Evolutionary conservation across 2,329 filamentous ascomycete genomes (phyloP).

Genomic region (Aureobasidium sp.): DNA sequence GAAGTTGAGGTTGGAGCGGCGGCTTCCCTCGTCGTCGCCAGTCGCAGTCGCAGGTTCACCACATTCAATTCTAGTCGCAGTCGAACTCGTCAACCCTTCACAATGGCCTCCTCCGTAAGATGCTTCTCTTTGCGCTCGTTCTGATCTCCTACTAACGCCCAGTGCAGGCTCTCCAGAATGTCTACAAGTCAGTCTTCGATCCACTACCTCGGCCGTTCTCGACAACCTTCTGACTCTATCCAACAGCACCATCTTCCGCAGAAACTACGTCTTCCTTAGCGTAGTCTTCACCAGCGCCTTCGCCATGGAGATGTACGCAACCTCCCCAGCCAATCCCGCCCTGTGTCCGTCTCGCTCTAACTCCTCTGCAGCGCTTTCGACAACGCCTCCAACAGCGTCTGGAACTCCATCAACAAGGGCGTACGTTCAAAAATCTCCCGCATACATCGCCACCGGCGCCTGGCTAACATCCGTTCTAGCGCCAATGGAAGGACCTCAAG

Average conservation of each 20-base stretch:
- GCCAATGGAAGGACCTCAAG: constrained; percentile 99
- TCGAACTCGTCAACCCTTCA: constrained; percentile 51
- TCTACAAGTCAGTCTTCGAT: constrained; percentile 45
- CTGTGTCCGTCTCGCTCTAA: not conserved
- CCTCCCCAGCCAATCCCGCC: not conserved
- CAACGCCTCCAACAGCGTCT: constrained; percentile 71
- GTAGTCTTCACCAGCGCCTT: constrained; percentile 84
- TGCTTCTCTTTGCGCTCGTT: not conserved
- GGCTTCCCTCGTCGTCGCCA: constrained; percentile 7
- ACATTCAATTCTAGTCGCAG: constrained; percentile 47
- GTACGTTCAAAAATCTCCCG: constrained; percentile 53
- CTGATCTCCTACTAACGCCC: not conserved
- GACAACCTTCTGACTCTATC: constrained; percentile 21
- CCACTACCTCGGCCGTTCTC: constrained; percentile 15
- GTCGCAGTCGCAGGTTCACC: not conserved
- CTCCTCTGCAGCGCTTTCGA: constrained; percentile 65
- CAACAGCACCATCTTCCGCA: constrained; percentile 71
- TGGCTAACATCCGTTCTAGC: constrained; percentile 49
- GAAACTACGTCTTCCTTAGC: constrained; percentile 81
- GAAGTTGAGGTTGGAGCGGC: not conserved
- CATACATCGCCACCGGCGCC: not conserved
- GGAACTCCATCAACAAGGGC: constrained; percentile 86
- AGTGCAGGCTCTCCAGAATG: constrained; percentile 35
- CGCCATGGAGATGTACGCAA: constrained; percentile 81
- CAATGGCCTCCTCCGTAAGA: constrained; percentile 27